Conservation (phyloP, 1,284 basidiomycete genomes). For the Boletus putidus region DNA sequence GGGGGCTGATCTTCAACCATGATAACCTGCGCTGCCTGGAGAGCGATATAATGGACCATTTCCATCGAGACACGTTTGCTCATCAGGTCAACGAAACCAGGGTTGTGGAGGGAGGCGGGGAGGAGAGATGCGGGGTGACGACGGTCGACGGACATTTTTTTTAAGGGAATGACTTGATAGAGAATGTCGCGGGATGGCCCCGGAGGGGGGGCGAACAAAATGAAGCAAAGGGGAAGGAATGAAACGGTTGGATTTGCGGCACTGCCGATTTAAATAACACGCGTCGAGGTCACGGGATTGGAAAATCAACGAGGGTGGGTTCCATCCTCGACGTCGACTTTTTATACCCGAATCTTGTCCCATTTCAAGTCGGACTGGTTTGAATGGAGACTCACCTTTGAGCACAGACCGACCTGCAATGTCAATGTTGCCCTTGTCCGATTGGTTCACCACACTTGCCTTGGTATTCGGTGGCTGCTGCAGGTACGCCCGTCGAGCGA, state of each 20-base stretch:
- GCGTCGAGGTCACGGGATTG: slow-evolving; percentile 33
- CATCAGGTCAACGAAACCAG: slow-evolving; percentile 76
- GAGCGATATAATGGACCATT: slow-evolving; percentile 78
- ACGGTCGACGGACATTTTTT: slow-evolving; percentile 36
- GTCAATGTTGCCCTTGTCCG: slow-evolving; percentile 36
- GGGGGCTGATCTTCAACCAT: slow-evolving; percentile 52
- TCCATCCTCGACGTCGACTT: too few species aligned
- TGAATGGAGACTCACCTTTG: neutral
- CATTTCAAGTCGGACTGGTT: neutral
- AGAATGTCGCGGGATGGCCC: slow-evolving; percentile 27
- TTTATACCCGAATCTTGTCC: slow-evolving; percentile 3
- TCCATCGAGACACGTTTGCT: slow-evolving; percentile 73
- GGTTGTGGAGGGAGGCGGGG: slow-evolving; percentile 68
- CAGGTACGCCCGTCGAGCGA: slow-evolving; percentile 47
- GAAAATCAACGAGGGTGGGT: slow-evolving; percentile 31
- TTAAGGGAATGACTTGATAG: slow-evolving; percentile 37
- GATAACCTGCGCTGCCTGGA: slow-evolving; percentile 65
- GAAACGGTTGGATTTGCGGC: neutral
- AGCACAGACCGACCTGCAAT: slow-evolving; percentile 11
- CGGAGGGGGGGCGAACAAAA: slow-evolving; percentile 14
- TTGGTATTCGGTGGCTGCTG: slow-evolving; percentile 83
- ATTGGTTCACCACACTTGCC: slow-evolving; percentile 61
- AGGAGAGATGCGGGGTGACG: slow-evolving; percentile 72
- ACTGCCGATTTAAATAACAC: slow-evolving; percentile 17
- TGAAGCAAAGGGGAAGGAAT: slow-evolving; percentile 16